Evolutionary conservation across 441 rosid genomes (phyloP).

Genomic region (Metrosideros polymorpha): DNA sequence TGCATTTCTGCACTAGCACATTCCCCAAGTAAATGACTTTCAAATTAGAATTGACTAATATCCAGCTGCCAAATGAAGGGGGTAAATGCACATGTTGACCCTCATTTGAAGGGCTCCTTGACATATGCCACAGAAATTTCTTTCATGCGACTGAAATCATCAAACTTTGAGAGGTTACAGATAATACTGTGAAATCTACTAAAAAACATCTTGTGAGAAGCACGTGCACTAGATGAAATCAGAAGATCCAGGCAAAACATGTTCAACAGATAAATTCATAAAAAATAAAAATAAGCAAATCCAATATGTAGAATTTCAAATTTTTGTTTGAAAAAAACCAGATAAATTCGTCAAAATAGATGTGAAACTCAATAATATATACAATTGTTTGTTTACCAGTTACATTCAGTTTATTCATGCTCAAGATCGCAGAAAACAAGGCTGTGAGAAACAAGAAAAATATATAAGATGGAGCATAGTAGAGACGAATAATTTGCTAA

Average conservation of each 20-base stretch:
- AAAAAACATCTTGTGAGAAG: not conserved
- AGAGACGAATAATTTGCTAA: not conserved
- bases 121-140: not conserved
- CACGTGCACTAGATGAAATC: not conserved
- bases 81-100: not conserved
- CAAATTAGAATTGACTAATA: not conserved
- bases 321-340: not conserved
- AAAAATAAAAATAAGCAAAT: not conserved
- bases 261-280: not conserved
- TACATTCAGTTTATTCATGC: not conserved
- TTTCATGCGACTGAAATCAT: not conserved
- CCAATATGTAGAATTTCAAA: not conserved
- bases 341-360: not conserved
- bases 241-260: not conserved
- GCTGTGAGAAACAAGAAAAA: not conserved
- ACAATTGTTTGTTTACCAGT: not conserved
- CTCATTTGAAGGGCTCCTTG: not conserved
- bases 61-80: not conserved
- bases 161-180: not conserved
- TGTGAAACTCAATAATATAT: not conserved
- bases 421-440: not conserved
- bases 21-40: not conserved
- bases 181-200: not conserved
- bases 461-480: not conserved
- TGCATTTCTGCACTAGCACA: not conserved